Base-by-base conservation (phyloP, 1,284 basidiomycete genomes). In the Schizopora paradoxa region DNA sequence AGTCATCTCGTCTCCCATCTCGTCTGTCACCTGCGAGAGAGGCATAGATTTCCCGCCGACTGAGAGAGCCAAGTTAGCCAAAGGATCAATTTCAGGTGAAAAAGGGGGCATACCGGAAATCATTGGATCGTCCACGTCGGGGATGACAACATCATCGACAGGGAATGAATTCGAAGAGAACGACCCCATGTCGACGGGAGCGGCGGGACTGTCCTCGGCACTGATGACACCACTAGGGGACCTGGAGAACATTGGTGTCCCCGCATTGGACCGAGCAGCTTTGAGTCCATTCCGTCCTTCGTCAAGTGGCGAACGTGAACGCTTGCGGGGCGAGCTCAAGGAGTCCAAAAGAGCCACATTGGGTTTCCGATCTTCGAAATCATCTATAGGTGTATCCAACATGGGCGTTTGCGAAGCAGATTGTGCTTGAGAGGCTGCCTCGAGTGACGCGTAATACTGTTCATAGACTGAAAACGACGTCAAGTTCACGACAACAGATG, bases 1-100 rank as follows among this genome's bases (percentile, higher is more conserved):
- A 7, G 85, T 86, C 86, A 90, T 90, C 41, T 88, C 86, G 55
- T 89, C 52, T 8, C 45, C 83, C 56, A 89, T 81, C 54, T 86
- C 87, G 56, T 90, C 86, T 7, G 83, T 88, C 39, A 90, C 74
- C 52, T 75, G 66, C n/a, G 82, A 86, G 58, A 82, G 82, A 11
- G 73, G 69, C 49, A 84, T 76, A 5, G 76, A 70, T 45, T 68
- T 64, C n/a, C 86, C 85, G 52, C 83, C 80, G 19, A 89, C 86
- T 86, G 48, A 11, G 39, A 29, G 19, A 26, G 26, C 47, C 48
- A 38, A 33, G 39, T 36, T 26, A 45, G 32, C 47, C 22, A 25
- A 5, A 5, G 31, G 52, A 43, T 13, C n/a, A 14, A 8, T 33
- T 2, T 11, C 8, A 27, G 40, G 27, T 26, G n/a, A 27, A 25